Evolutionary conservation across 129 eudicot genomes (phyloP), one percentile per base, ranked within the genome.

Genomic region (Centaurea solstitialis): DNA sequence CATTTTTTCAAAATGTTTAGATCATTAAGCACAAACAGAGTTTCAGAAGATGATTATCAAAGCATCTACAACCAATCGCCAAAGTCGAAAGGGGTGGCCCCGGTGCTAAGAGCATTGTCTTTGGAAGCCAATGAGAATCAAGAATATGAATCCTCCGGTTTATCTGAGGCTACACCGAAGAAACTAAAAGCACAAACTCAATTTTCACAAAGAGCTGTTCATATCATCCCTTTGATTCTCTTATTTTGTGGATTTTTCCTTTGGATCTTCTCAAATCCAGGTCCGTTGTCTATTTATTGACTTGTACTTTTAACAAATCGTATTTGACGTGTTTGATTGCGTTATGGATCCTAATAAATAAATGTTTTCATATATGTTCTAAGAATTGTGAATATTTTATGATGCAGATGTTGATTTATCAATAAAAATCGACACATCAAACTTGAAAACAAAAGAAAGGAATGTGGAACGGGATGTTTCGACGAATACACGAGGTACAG

Each of bases 191-290:
- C 66, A 30, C 87, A 80, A 6, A 71, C 57, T 9, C 82, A 80
- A 38, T 79, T 79, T 21, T 86, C 87, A 15, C 89, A 82, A 5
- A 79, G 76, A 21, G 89, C 85, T 15, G 83, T 88, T 41, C 91
- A 88, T 73, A 22, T 84, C 77, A 88, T 88, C 4, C 91, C 91
- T 75, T 35, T 88, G 0, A 85, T 88, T 17, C 81, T 88, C 2
- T 23, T 88, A 12, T 45, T 79, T 4, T 88, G 91, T 68, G 89
- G 76, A 8, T 35, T 88, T 10, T 41, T 79, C 45, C 89, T 88
- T 4, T 88, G 91, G 91, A 7, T 85, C 43, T 79, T 85, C 20
- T 88, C 89, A 21, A 82, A 85, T 82, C 91, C 89, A 45, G 86
- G 91, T 85, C 5, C 3, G 5, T 18, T 22, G 0, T 17, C 65